Evolutionary conservation across 2,329 filamentous ascomycete species (phyloP).

Genomic region (Metarhizium humberi): DNA sequence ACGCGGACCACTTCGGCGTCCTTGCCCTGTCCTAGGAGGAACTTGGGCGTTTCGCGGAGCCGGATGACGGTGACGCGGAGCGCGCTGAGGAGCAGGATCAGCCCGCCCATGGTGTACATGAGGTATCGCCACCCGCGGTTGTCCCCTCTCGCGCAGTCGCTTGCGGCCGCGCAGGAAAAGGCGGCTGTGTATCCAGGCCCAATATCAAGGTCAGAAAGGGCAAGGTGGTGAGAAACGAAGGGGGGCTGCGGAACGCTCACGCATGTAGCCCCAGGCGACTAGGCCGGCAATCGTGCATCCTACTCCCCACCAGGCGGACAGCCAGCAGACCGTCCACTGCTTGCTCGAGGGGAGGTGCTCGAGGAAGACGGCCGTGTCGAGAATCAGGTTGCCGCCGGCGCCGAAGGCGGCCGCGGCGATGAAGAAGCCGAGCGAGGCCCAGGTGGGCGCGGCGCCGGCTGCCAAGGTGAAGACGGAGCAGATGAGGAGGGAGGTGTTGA

Average conservation of each 20-base stretch:
- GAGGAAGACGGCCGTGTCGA: conserved; percentile 45
- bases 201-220: conserved; percentile 17
- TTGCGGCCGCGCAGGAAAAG: conserved; percentile 22
- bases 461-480: no score
- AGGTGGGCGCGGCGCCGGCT: no score
- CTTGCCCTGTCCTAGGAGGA: no score
- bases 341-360: conserved; percentile 20
- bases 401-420: conserved; percentile 41
- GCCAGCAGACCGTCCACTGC: conserved; percentile 21
- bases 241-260: conserved; percentile 13
- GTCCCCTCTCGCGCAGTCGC: conserved; percentile 27
- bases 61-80: no score
- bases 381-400: conserved; percentile 53
- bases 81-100: no score
- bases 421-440: no score
- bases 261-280: conserved; percentile 32
- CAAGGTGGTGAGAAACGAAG: no score
- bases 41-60: no score
- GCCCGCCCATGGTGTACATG: conserved; percentile 25
- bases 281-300: conserved; percentile 11
- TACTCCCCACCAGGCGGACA: no score
- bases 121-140: conserved; percentile 45
- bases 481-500: conserved; percentile 45
- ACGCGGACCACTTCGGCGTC: no score
- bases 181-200: conserved; percentile 35